Percentiles rank a stretch among this genome's conserved stretches.
phyloP scores from a whole-genome alignment of 73 alveolate genomes.

The Diophrys sp. region DNA sequence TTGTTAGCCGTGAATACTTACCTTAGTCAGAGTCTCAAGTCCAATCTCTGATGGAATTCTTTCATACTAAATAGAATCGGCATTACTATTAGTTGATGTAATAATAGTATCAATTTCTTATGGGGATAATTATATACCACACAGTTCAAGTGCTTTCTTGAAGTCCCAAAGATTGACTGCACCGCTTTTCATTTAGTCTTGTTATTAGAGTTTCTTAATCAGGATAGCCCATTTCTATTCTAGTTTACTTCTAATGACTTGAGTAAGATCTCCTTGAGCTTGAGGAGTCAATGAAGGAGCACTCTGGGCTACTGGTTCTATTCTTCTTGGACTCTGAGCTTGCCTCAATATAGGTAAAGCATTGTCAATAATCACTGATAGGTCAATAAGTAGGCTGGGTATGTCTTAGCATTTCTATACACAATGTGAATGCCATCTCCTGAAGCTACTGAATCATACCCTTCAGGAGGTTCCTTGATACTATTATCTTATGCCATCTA shows the following conservation, averaged over 20 bases:
- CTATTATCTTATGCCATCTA: neutral
- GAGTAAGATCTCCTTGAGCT: neutral
- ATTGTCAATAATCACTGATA: neutral
- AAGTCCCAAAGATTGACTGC: neutral
- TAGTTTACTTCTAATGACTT: neutral
- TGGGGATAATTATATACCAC: neutral
- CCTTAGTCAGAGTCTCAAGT: neutral
- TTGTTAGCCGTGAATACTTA: neutral
- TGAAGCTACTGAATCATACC: neutral
- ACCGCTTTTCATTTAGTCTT: neutral
- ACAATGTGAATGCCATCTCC: constrained; percentile 9
- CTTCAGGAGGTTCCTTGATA: neutral
- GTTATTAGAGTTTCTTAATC: neutral
- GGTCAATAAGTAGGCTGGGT: neutral
- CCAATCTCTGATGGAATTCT: neutral
- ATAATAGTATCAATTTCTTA: neutral
- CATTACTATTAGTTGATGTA: neutral
- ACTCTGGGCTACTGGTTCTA: neutral
- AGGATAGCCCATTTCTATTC: neutral
- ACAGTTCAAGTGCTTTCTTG: neutral
- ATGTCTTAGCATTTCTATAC: neutral
- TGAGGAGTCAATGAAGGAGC: neutral
- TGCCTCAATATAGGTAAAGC: neutral
- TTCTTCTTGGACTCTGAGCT: neutral
- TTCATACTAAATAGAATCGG: neutral